phyloP scores from a whole-genome alignment of 1,139 yeast genomes.

The Blastobotrys persicus region DNA sequence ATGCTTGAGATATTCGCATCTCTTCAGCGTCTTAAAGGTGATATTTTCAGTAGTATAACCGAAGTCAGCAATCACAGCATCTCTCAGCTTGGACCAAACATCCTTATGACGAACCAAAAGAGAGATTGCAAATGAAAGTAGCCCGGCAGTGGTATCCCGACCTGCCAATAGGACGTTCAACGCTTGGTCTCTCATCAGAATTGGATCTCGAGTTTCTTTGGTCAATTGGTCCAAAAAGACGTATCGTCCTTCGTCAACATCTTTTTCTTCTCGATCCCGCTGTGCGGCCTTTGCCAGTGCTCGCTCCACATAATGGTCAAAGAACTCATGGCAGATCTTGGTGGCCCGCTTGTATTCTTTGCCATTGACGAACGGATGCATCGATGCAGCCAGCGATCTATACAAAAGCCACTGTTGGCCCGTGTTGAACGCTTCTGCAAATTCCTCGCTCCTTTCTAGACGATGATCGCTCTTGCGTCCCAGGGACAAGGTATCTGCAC shows the following conservation, averaged over 20 bases:
- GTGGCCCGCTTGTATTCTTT: constrained; percentile 37
- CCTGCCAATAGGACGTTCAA: constrained; percentile 53
- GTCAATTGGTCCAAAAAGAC: constrained; percentile 46
- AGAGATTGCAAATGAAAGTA: constrained; percentile 45
- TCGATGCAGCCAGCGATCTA: constrained; percentile 41
- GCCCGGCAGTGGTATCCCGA: constrained; percentile 53
- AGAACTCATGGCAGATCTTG: constrained; percentile 33
- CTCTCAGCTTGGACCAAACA: constrained; percentile 32
- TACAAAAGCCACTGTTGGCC: constrained; percentile 42
- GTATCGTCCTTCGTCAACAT: constrained; percentile 30
- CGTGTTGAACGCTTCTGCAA: constrained; percentile 46
- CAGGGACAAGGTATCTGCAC: constrained; percentile 41
- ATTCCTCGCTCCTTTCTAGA: constrained; percentile 29
- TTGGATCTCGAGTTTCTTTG: constrained; percentile 49
- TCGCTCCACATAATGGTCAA: constrained; percentile 35
- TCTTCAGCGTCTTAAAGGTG: constrained; percentile 51
- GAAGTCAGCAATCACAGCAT: constrained; percentile 30
- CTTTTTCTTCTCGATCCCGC: constrained; percentile 12
- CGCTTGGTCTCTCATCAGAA: constrained; percentile 48
- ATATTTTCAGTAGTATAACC: constrained; percentile 27
- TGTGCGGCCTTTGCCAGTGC: constrained; percentile 25
- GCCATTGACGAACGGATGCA: constrained; percentile 38
- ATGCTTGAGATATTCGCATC: constrained; percentile 48
- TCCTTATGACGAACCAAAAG: constrained; percentile 49
- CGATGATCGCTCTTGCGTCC: constrained; percentile 12